Percentiles rank a stretch among this genome's conserved stretches.
phyloP scores from a whole-genome alignment of 208 protist genomes.

The Acanthamoeba polyphaga region DNA sequence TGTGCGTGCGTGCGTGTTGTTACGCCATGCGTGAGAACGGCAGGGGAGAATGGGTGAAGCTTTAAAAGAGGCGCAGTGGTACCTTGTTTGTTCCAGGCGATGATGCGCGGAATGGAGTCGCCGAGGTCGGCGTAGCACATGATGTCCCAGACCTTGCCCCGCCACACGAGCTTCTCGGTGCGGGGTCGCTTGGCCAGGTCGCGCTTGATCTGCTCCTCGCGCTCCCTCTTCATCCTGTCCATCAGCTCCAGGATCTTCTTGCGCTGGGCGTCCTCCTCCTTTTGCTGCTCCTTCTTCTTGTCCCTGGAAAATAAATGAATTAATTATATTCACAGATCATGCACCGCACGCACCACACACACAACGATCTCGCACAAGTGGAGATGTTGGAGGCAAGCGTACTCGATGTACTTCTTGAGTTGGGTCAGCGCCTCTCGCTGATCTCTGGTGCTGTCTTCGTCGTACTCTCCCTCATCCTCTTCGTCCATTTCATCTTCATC shows the following conservation, averaged over 20 bases:
- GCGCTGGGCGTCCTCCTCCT: background rate
- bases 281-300: slow-evolving; percentile 25
- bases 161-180: background rate
- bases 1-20: background rate
- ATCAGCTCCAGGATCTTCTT: slow-evolving; percentile 8
- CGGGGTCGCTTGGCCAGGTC: background rate
- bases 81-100: slow-evolving; percentile 66
- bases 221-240: background rate
- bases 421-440: background rate
- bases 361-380: too few relatives aligned
- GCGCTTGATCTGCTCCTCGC: slow-evolving; percentile 20
- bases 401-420: background rate
- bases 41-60: background rate
- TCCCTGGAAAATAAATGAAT: background rate
- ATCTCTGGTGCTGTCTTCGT: background rate
- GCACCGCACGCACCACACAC: background rate
- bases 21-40: background rate
- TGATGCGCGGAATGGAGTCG: background rate
- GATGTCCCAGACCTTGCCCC: slow-evolving; percentile 13
- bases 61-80: background rate
- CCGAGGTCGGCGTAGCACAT: slow-evolving; percentile 16
- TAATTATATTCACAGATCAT: background rate
- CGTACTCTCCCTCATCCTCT: background rate
- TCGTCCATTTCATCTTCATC: background rate
- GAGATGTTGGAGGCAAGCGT: background rate